These are phyloP conservation scores for Vigna trinervia DNA, from an alignment of 306 rosid genomes.

Conservation along the genomic window DNA sequence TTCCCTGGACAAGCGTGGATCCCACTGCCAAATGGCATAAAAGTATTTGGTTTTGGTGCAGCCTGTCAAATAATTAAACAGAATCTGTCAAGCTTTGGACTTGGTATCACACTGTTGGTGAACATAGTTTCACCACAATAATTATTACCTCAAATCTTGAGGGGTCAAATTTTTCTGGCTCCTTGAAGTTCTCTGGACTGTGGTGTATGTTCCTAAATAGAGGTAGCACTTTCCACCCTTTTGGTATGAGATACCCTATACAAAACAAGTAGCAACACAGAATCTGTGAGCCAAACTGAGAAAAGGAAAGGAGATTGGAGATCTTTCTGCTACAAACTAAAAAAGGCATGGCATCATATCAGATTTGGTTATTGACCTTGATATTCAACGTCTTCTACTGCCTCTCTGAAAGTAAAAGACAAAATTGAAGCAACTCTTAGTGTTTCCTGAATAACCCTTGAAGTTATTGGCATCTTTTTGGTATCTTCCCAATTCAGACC, in stretches of 20 bases:
- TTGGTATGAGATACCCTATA: constrained; percentile 87
- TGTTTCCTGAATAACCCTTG: constrained; percentile 91
- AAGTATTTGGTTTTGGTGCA: constrained; percentile 86
- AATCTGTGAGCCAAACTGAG: constrained; percentile 34
- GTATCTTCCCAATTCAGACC: constrained; percentile 83
- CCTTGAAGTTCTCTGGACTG: constrained; percentile 76
- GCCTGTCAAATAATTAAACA: constrained; percentile 56
- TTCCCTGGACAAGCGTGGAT: constrained; percentile 95
- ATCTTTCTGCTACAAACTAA: not conserved
- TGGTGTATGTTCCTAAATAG: constrained; percentile 95
- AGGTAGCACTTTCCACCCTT: constrained; percentile 98
- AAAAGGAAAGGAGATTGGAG: not conserved
- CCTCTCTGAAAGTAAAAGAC: constrained; percentile 96
- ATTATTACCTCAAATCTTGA: constrained; percentile 93
- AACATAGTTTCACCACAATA: not conserved
- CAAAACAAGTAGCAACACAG: constrained; percentile 29
- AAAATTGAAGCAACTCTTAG: constrained; percentile 89
- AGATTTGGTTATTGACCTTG: constrained; percentile 64
- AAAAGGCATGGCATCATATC: not conserved
- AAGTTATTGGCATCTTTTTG: constrained; percentile 81
- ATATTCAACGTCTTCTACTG: constrained; percentile 88
- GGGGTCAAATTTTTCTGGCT: constrained; percentile 90
- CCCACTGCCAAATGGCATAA: constrained; percentile 98
- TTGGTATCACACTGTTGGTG: not conserved
- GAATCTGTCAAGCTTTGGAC: constrained; percentile 31